Evolutionary conservation across 257 asterid genomes (phyloP).

Genomic region (Solanum infundibuliforme): DNA sequence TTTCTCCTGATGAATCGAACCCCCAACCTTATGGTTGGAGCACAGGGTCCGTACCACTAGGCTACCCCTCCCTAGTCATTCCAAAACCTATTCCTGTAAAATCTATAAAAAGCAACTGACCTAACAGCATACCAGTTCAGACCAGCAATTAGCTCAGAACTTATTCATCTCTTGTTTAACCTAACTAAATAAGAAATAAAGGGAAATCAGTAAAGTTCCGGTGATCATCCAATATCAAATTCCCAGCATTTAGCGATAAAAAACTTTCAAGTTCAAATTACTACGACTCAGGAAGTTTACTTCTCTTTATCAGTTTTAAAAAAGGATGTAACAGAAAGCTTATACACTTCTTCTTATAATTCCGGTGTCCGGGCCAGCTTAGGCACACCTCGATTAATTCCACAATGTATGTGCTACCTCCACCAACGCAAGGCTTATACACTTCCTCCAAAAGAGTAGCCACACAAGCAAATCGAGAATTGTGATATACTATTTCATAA

Average conservation of each 20-base stretch:
- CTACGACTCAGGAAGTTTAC: background rate
- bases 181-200: background rate
- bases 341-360: background rate
- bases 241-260: background rate
- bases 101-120: background rate
- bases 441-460: background rate
- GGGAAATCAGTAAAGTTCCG: background rate
- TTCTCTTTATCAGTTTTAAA: background rate
- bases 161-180: background rate
- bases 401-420: background rate
- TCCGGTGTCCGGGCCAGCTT: background rate
- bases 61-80: background rate
- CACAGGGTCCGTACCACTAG: background rate
- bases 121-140: background rate
- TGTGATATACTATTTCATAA: background rate
- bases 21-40: background rate
- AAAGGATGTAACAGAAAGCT: background rate
- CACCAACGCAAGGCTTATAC: background rate
- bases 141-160: background rate
- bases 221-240: background rate
- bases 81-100: background rate
- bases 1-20: background rate
- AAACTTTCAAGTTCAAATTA: background rate
- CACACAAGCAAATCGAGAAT: background rate
- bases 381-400: background rate